Base-by-base conservation (phyloP, 108 stramenopile genomes). In the Cylindrotheca closterium region DNA sequence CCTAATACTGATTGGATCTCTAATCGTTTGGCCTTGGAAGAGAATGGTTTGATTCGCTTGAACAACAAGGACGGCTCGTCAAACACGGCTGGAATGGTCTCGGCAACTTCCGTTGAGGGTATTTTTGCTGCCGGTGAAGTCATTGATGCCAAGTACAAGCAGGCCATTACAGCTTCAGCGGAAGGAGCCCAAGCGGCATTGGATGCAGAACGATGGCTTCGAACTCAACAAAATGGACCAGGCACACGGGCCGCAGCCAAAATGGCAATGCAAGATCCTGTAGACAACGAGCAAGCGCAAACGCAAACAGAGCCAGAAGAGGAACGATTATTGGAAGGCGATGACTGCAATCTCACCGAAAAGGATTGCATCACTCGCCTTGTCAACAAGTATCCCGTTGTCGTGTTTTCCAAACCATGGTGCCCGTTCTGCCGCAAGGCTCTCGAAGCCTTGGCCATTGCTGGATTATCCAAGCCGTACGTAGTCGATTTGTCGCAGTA, bases 41-140 rank as follows among this genome's bases (percentile, higher is more conserved):
- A 71, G 3, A 68, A 91, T 15, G 82, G 78, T 51, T 49, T 80
- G 24, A 87, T 92, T 4, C 85, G 87, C 55, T 65, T 94, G 8
- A 2, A 19, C 10, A 30, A 47, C 50, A 21, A 21, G n/a, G 18
- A 42, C 29, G 58, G 47, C 12, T 2, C 21, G 17, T 29, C 58
- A 65, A 42, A 55, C 64, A 55, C 85, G 22, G 7, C 37, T 42
- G 37, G 37, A 7, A 42, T 42, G 37, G 37, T 42, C 15, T 42
- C 37, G 10, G 84, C 91, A 8, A 71, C 75, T 26, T 87, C 86
- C 25, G 68, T 93, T 24, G 79, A 82, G 21, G 96, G 96, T 33
- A 79, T 95, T 45, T 96, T 95, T 78, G 94, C 96, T 0, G 91
- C 88, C 21, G 96, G 96, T 7, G 96, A 96, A 68, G 93, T 94